These are phyloP conservation scores for Corynespora cassiicola DNA, from an alignment of 2,329 filamentous ascomycete genomes.

Conservation along the genomic window DNA sequence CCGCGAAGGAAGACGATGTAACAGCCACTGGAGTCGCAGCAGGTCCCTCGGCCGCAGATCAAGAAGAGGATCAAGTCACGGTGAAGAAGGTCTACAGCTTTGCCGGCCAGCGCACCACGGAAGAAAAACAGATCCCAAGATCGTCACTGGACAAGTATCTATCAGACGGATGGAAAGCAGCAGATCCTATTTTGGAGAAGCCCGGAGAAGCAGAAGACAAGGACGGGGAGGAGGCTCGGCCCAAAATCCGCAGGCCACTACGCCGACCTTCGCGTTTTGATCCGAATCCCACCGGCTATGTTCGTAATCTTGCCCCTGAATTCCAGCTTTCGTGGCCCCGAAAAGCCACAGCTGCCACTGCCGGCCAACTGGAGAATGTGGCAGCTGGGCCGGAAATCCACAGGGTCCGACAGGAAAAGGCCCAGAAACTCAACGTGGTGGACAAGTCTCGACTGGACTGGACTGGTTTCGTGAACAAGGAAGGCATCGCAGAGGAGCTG, in stretches of 20 bases:
- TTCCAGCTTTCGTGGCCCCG: slow-evolving; percentile 51
- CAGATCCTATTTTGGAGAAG: too few species aligned
- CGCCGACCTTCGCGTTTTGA: slow-evolving; percentile 59
- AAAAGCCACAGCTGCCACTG: slow-evolving; percentile 11
- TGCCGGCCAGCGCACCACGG: slow-evolving; percentile 73
- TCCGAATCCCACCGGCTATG: slow-evolving; percentile 55
- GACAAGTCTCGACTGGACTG: slow-evolving; percentile 71
- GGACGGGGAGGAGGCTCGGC: slow-evolving; percentile 7
- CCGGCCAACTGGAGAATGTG: slow-evolving; percentile 19
- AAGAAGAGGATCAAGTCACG: slow-evolving; percentile 55
- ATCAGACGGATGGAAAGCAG: slow-evolving; percentile 38
- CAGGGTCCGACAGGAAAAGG: slow-evolving; percentile 45
- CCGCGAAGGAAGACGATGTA: slow-evolving; percentile 6
- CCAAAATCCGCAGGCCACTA: slow-evolving; percentile 36
- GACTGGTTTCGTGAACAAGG: slow-evolving; percentile 68
- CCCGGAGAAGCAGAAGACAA: slow-evolving; percentile 9
- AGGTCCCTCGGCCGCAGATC: slow-evolving; percentile 13
- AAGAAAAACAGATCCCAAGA: slow-evolving; percentile 70
- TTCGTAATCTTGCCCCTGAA: slow-evolving; percentile 53
- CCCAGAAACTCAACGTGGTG: slow-evolving; percentile 69
- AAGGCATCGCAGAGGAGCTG: slow-evolving; percentile 67
- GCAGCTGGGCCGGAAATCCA: slow-evolving; percentile 18
- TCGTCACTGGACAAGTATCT: slow-evolving; percentile 36
- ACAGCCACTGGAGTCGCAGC: slow-evolving; percentile 15
- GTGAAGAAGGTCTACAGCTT: slow-evolving; percentile 79